These are phyloP conservation scores for Phylloporus sp. DNA, from an alignment of 768 basidiomycete genomes.

Conservation along the genomic window DNA sequence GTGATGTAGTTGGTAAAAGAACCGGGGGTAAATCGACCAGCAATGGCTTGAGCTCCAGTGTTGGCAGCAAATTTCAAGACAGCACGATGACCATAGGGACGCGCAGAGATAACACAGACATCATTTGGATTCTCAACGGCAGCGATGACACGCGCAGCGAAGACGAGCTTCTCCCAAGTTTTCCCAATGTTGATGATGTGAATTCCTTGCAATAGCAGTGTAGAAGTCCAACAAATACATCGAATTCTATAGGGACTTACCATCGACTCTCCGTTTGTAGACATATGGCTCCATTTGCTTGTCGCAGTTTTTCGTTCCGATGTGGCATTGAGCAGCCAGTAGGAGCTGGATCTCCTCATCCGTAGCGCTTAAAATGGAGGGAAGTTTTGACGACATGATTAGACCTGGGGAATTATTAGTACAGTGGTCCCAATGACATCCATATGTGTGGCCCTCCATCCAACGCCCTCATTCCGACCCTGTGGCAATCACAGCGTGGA, in stretches of 20 bases:
- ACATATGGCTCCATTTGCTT: slow-evolving; percentile 99
- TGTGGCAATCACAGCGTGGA: slow-evolving; percentile 5
- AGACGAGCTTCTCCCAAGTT: slow-evolving; percentile 99
- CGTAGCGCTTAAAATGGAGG: slow-evolving; percentile 87
- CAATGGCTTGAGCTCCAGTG: slow-evolving; percentile 98
- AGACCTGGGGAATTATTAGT: slow-evolving; percentile 32
- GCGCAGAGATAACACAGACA: slow-evolving; percentile 96
- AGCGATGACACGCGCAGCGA: slow-evolving; percentile 96
- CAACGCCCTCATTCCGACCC: slow-evolving; percentile 17
- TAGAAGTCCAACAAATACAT: slow-evolving; percentile 11
- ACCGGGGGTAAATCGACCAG: slow-evolving; percentile 98
- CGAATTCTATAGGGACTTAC: slow-evolving; percentile 44
- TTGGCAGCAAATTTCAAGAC: slow-evolving; percentile 98
- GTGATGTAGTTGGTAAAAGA: slow-evolving; percentile 99
- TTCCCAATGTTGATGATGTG: slow-evolving; percentile 98
- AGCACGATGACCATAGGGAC: slow-evolving; percentile 98
- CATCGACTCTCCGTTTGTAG: slow-evolving; percentile 94
- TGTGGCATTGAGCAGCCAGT: slow-evolving; percentile 92
- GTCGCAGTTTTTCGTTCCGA: slow-evolving; percentile 99
- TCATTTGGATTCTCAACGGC: slow-evolving; percentile 98
- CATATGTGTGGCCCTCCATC: slow-evolving; percentile 33
- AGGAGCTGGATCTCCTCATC: slow-evolving; percentile 98
- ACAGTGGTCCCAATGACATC: slow-evolving; percentile 25
- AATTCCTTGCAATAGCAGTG: slow-evolving; percentile 58
- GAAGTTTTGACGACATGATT: slow-evolving; percentile 83